These are phyloP conservation scores for Jatropha multifida DNA, from an alignment of 441 rosid genomes.

Conservation along the genomic window DNA sequence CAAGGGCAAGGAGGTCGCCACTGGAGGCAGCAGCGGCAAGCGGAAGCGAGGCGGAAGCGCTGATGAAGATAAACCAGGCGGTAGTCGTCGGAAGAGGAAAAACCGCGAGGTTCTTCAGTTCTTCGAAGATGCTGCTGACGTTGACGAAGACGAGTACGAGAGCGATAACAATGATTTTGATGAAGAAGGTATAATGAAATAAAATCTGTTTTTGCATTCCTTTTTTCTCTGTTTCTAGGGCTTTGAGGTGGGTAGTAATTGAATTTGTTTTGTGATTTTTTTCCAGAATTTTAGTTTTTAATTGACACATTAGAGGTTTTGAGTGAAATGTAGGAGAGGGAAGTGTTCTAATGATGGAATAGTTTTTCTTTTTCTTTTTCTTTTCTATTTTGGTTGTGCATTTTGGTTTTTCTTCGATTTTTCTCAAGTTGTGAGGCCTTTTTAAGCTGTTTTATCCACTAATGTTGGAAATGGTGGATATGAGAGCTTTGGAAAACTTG, in stretches of 20 bases:
- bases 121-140: conserved; percentile 71
- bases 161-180: conserved; percentile 33
- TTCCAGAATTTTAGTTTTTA: not conserved
- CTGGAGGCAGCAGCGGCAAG: conserved; percentile 36
- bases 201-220: not conserved
- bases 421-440: not conserved
- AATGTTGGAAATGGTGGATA: not conserved
- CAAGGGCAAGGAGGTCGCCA: conserved; percentile 38
- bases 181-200: conserved; percentile 27
- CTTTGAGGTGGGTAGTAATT: not conserved
- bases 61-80: conserved; percentile 43
- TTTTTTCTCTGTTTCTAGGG: conserved; percentile 6
- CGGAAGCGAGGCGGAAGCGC: conserved; percentile 36
- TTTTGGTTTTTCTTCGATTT: not conserved
- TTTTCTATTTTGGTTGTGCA: not conserved
- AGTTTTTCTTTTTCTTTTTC: not conserved
- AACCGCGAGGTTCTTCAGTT: conserved; percentile 68
- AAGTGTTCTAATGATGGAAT: not conserved
- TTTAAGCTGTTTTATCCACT: not conserved
- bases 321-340: conserved; percentile 5
- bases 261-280: not conserved
- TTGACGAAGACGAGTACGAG: conserved; percentile 42
- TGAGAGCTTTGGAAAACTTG: not conserved
- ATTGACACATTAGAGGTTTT: not conserved
- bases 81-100: conserved; percentile 40